Conservation (phyloP, 768 basidiomycete genomes). For the Mycena polygramma region DNA sequence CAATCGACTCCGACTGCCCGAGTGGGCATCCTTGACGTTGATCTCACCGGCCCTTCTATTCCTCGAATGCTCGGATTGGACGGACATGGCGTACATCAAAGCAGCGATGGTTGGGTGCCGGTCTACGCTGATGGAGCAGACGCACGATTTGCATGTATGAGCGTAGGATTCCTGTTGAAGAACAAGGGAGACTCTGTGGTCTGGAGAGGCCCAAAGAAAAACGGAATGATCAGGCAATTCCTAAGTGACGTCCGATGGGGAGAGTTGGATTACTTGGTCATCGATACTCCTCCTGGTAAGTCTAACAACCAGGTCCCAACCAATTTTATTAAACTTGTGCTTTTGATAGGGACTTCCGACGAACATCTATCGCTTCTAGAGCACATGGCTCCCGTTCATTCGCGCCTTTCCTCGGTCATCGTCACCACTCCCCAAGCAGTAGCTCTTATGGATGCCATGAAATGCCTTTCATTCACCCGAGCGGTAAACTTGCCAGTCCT, state of each 20-base stretch:
- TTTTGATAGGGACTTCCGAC: constrained; percentile 90
- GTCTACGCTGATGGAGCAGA: constrained; percentile 90
- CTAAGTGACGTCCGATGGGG: constrained; percentile 96
- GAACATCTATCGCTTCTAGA: constrained; percentile 97
- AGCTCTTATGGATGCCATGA: constrained; percentile 94
- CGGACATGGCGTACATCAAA: constrained; percentile 90
- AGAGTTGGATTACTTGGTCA: constrained; percentile 90
- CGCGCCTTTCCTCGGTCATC: constrained; percentile 84
- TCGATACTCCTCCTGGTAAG: constrained; percentile 97
- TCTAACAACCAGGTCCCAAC: constrained; percentile 17
- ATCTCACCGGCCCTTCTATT: constrained; percentile 94
- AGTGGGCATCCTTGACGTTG: constrained; percentile 93
- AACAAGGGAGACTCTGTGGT: constrained; percentile 94
- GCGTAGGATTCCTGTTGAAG: constrained; percentile 94
- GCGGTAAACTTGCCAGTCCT: constrained; percentile 88
- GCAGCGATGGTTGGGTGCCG: constrained; percentile 97
- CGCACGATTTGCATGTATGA: constrained; percentile 92
- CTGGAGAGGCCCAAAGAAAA: constrained; percentile 99
- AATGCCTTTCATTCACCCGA: constrained; percentile 95
- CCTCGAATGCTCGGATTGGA: constrained; percentile 96
- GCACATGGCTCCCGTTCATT: constrained; percentile 88
- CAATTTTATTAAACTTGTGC: constrained; percentile 38
- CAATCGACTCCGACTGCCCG: constrained; percentile 72
- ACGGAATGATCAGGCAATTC: constrained; percentile 98
- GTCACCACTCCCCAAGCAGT: constrained; percentile 99